Evolutionary conservation across 2,329 filamentous ascomycete species (phyloP).

Genomic region (Sphaerulina musiva): DNA sequence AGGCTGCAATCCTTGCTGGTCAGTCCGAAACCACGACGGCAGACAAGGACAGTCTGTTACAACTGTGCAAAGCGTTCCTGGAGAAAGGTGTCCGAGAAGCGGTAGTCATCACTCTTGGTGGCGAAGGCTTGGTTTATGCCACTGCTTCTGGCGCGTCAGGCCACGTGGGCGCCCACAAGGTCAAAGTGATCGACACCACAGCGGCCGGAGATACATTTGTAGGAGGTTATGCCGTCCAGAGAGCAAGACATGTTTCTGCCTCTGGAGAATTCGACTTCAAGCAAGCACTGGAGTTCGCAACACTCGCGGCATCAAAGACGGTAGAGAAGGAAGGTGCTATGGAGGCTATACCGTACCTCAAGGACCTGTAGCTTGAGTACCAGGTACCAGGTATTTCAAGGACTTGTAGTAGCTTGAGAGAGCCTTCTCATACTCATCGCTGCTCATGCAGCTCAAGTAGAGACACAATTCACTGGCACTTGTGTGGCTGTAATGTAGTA

Average conservation of each 20-base stretch:
- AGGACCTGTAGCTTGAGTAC: slow-evolving; percentile 36
- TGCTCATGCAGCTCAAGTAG: too few relatives aligned
- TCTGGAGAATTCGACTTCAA: slow-evolving; percentile 46
- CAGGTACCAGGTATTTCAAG: not conserved
- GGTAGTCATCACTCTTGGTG: slow-evolving; percentile 78
- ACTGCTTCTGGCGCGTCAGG: slow-evolving; percentile 22
- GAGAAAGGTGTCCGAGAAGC: slow-evolving; percentile 65
- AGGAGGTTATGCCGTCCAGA: slow-evolving; percentile 72
- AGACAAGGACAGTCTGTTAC: slow-evolving; percentile 33
- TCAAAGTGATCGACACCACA: slow-evolving; percentile 82
- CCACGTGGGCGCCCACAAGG: slow-evolving; percentile 52
- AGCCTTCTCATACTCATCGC: too few relatives aligned
- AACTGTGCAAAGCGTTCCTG: slow-evolving; percentile 52
- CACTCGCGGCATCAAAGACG: slow-evolving; percentile 58
- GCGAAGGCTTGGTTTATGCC: slow-evolving; percentile 33
- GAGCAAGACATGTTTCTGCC: slow-evolving; percentile 49
- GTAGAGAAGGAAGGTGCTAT: slow-evolving; percentile 61
- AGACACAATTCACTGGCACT: too few relatives aligned
- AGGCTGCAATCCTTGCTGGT: slow-evolving; percentile 67
- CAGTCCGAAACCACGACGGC: slow-evolving; percentile 28
- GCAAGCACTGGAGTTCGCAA: slow-evolving; percentile 55
- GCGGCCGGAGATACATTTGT: slow-evolving; percentile 93
- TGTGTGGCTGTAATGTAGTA: too few relatives aligned
- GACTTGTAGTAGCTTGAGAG: not conserved
- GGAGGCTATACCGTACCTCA: slow-evolving; percentile 59